Percentiles rank a stretch among this genome's conserved stretches.
Conservation (phyloP, 495 filamentous ascomycete genomes). For the Platismatia glauca region DNA sequence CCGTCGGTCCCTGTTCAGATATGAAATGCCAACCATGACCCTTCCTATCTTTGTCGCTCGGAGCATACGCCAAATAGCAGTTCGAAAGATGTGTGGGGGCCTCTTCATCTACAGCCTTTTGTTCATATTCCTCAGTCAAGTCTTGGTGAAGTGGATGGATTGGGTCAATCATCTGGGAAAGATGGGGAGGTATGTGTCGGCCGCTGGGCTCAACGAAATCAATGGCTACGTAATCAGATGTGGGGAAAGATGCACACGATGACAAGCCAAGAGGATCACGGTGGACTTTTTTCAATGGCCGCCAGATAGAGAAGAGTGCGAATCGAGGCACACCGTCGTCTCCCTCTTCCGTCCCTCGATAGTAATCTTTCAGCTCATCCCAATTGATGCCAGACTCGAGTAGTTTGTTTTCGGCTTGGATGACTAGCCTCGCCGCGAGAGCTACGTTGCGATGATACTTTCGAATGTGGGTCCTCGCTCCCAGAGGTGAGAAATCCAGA, state of each 20-base stretch:
- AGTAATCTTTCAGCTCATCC: not conserved
- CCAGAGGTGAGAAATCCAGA: slow-evolving; percentile 3
- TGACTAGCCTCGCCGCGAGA: not conserved
- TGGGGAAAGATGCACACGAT: not conserved
- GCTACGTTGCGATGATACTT: not conserved
- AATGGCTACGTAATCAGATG: not conserved
- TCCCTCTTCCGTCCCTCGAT: not conserved
- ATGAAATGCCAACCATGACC: slow-evolving; percentile 1
- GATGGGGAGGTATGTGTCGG: not conserved
- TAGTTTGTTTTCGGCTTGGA: not conserved
- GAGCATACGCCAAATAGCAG: not conserved
- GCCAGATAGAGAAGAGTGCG: slow-evolving; percentile 4
- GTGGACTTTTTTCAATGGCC: slow-evolving; percentile 4
- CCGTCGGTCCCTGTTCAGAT: not conserved
- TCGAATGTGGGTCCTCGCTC: slow-evolving; percentile 3
- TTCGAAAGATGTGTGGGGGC: slow-evolving; percentile 1
- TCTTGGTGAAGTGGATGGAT: not conserved
- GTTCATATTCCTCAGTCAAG: not conserved
- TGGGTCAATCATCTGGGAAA: not conserved
- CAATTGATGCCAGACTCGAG: not conserved
- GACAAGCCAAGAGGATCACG: slow-evolving; percentile 3
- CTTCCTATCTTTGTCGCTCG: not conserved
- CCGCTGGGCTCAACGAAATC: slow-evolving; percentile 1
- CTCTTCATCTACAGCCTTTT: not conserved
- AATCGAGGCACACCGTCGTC: slow-evolving; percentile 4